phyloP scores from a whole-genome alignment of 2,329 filamentous ascomycete species.

The Ascochyta koolunga region DNA sequence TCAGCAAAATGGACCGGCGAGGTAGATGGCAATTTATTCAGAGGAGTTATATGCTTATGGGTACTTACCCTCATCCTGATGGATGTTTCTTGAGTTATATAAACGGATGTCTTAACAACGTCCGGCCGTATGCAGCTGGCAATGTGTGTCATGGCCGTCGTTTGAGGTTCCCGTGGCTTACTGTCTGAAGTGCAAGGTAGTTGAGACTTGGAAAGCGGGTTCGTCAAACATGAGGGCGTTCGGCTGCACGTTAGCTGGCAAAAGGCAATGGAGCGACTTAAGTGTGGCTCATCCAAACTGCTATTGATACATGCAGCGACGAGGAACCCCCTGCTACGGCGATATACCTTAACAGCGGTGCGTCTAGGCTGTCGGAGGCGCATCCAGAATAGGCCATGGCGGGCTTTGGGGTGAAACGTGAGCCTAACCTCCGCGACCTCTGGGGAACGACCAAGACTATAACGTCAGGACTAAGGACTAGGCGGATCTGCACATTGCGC shows the following conservation, averaged over 20 bases:
- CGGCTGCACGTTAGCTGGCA: conserved; percentile 46
- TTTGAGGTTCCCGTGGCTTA: conserved; percentile 47
- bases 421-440: conserved; percentile 47
- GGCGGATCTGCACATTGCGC: conserved; percentile 38
- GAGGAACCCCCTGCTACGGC: conserved; percentile 38
- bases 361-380: conserved; percentile 47
- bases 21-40: conserved; percentile 42
- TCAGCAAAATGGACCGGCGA: conserved; percentile 45
- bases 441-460: conserved; percentile 40
- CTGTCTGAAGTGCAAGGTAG: conserved; percentile 46
- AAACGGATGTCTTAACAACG: conserved; percentile 42
- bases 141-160: conserved; percentile 51
- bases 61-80: conserved; percentile 39
- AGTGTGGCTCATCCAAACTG: conserved; percentile 46
- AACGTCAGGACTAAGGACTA: conserved; percentile 29
- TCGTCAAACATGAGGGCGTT: conserved; percentile 50
- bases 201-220: conserved; percentile 49
- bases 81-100: conserved; percentile 49
- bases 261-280: conserved; percentile 44
- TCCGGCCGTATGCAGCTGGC: conserved; percentile 50
- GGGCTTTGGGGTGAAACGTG: conserved; percentile 46
- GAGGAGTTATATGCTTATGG: conserved; percentile 21
- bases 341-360: conserved; percentile 38
- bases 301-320: conserved; percentile 45
- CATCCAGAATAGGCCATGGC: conserved; percentile 39